These are phyloP conservation scores for Pilasporangium apinafurcum DNA, from an alignment of 352 stramenopile species.

Conservation along the genomic window DNA sequence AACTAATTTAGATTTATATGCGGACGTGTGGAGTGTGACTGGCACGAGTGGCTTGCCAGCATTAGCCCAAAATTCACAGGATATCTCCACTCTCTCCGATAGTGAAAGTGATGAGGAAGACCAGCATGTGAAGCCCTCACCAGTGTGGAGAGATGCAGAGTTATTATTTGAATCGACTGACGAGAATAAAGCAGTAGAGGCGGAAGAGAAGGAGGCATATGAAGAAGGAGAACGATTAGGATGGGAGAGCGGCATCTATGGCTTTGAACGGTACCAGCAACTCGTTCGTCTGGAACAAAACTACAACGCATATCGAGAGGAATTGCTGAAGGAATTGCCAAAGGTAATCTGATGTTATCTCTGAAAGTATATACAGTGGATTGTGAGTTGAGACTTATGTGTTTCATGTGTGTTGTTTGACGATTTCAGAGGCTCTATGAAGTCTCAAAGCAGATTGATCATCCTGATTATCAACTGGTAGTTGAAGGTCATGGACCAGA, in stretches of 20 bases:
- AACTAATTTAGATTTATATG: slow-evolving; percentile 8
- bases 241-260: slow-evolving; percentile 15
- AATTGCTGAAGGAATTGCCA: slow-evolving; percentile 39
- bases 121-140: slow-evolving; percentile 2
- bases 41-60: slow-evolving; percentile 18
- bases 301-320: slow-evolving; percentile 46
- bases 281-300: slow-evolving; percentile 49
- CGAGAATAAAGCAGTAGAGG: not conserved
- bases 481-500: slow-evolving; percentile 43
- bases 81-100: slow-evolving; percentile 58
- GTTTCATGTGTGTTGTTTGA: not conserved
- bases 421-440: slow-evolving; percentile 23
- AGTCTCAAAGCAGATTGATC: slow-evolving; percentile 22
- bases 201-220: slow-evolving; percentile 8
- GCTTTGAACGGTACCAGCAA: slow-evolving; percentile 54
- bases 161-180: slow-evolving; percentile 15
- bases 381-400: not conserved
- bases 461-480: slow-evolving; percentile 40
- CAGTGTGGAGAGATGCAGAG: slow-evolving; percentile 23
- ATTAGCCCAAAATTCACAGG: slow-evolving; percentile 20
- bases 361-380: slow-evolving; percentile 2
- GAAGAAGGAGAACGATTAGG: slow-evolving; percentile 37
- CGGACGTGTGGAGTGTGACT: slow-evolving; percentile 40
- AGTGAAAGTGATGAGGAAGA: slow-evolving; percentile 71
- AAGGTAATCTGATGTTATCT: slow-evolving; percentile 22